A percentile compares a stretch with the other conserved stretches of the same genome.
These are phyloP conservation scores for Filobasidium uniguttulatum DNA, from an alignment of 1,284 basidiomycete species.

Conservation along the genomic window DNA sequence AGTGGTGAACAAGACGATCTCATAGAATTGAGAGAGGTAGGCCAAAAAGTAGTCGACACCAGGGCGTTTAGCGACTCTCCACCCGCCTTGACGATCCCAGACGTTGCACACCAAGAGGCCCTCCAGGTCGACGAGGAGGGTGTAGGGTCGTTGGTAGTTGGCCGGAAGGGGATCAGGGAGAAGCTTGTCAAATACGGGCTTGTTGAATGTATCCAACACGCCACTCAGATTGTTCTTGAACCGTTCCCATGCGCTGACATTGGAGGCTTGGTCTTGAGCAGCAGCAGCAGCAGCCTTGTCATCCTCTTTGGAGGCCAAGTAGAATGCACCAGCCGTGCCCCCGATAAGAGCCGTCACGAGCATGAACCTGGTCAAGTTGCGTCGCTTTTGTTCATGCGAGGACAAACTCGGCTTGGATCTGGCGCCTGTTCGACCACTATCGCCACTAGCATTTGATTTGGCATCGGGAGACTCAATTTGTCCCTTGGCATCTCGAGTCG, in stretches of 20 bases:
- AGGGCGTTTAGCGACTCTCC: conserved; percentile 84
- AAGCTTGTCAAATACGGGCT: conserved; percentile 82
- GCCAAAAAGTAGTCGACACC: conserved; percentile 96
- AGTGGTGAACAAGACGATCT: conserved; percentile 89
- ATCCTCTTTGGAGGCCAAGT: conserved; percentile 40
- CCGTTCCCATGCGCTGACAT: conserved; percentile 13
- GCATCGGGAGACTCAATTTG: conserved; percentile 22
- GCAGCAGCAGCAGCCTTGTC: background rate
- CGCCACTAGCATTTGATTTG: conserved; percentile 17
- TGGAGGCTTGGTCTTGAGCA: background rate
- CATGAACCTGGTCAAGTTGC: conserved; percentile 44
- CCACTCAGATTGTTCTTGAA: conserved; percentile 24
- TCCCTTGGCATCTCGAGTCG: conserved; percentile 2
- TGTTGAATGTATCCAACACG: conserved; percentile 52
- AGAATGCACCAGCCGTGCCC: conserved; percentile 44
- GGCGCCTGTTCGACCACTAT: conserved; percentile 23
- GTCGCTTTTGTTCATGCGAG: conserved; percentile 54
- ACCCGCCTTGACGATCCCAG: conserved; percentile 82
- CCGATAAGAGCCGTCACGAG: conserved; percentile 42
- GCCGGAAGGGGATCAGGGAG: conserved; percentile 75
- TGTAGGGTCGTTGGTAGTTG: conserved; percentile 80
- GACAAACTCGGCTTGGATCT: conserved; percentile 39
- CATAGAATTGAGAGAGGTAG: conserved; percentile 94
- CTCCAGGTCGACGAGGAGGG: conserved; percentile 79
- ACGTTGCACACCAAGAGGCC: conserved; percentile 80